Evolutionary conservation across 2,329 filamentous ascomycete genomes (phyloP).

Genomic region (Orbilia ellipsospora): DNA sequence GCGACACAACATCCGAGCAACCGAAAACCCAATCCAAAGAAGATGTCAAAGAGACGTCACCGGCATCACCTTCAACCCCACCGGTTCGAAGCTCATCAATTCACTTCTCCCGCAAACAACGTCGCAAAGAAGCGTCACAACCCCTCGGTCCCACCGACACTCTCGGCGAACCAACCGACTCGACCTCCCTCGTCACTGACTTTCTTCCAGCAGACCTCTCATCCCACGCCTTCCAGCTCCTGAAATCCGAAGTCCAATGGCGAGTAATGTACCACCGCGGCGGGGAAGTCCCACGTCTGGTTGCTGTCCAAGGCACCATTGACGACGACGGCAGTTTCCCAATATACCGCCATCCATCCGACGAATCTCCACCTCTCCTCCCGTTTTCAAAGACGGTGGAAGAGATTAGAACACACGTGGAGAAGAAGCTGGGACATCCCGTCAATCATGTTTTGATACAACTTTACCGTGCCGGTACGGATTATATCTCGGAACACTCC

Average conservation of each 20-base stretch:
- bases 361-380: slow-evolving; percentile 81
- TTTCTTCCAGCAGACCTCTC: slow-evolving; percentile 72
- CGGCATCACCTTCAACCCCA: not conserved
- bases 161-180: slow-evolving; percentile 78
- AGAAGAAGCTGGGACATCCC: slow-evolving; percentile 78
- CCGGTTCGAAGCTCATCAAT: slow-evolving; percentile 49
- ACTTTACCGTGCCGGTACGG: slow-evolving; percentile 85
- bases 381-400: slow-evolving; percentile 80
- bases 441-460: slow-evolving; percentile 95
- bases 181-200: slow-evolving; percentile 75
- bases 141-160: slow-evolving; percentile 66
- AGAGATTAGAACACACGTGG: slow-evolving; percentile 74
- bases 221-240: slow-evolving; percentile 73
- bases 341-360: slow-evolving; percentile 93
- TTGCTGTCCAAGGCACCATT: slow-evolving; percentile 85
- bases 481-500: slow-evolving; percentile 95
- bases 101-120: slow-evolving; percentile 52
- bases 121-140: slow-evolving; percentile 56
- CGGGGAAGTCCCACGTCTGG: slow-evolving; percentile 88
- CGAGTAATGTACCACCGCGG: slow-evolving; percentile 92
- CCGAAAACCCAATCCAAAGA: not conserved
- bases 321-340: slow-evolving; percentile 77
- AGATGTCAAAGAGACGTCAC: not conserved
- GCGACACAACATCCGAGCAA: not conserved
- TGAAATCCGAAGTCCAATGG: slow-evolving; percentile 83